A percentile compares a stretch with the other conserved stretches of the same genome.
Evolutionary conservation across 2,329 filamentous ascomycete genomes (phyloP).

Genomic region (Cryphonectria nitschkei): DNA sequence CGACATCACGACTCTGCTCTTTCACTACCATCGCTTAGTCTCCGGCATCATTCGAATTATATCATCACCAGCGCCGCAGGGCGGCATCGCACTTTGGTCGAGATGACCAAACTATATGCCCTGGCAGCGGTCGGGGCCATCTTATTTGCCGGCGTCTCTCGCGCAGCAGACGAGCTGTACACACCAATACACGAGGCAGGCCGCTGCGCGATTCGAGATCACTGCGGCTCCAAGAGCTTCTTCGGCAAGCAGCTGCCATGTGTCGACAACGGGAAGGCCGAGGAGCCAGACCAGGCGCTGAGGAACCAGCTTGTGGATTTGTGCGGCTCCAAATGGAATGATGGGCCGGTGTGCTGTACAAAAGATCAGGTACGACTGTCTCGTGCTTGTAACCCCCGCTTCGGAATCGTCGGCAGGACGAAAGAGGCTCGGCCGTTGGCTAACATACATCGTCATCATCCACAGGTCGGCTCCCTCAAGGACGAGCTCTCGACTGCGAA

Average conservation of each 20-base stretch:
- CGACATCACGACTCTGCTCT: slow-evolving; percentile 12
- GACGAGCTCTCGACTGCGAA: slow-evolving; percentile 86
- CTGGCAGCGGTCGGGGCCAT: slow-evolving; percentile 41
- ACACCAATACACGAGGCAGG: slow-evolving; percentile 79
- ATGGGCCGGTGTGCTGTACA: slow-evolving; percentile 83
- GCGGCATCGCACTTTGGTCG: slow-evolving; percentile 20
- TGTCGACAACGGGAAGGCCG: slow-evolving; percentile 83
- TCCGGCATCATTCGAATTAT: neutral
- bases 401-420: neutral
- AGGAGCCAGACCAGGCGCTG: slow-evolving; percentile 71
- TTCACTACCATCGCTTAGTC: neutral
- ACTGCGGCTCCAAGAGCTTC: slow-evolving; percentile 88
- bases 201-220: slow-evolving; percentile 85
- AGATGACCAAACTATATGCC: slow-evolving; percentile 44
- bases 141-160: slow-evolving; percentile 40
- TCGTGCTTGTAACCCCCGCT: neutral
- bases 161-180: slow-evolving; percentile 35
- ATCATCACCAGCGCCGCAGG: slow-evolving; percentile 20
- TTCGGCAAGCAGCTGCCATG: slow-evolving; percentile 92
- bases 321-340: slow-evolving; percentile 85
- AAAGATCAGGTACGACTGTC: slow-evolving; percentile 68
- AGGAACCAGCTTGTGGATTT: slow-evolving; percentile 80
- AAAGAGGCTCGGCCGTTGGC: neutral
- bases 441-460: neutral
- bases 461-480: slow-evolving; percentile 75